A percentile compares a stretch with the other conserved stretches of the same genome.
phyloP scores from a whole-genome alignment of 768 basidiomycete genomes.

The Hypholoma sublateritium region DNA sequence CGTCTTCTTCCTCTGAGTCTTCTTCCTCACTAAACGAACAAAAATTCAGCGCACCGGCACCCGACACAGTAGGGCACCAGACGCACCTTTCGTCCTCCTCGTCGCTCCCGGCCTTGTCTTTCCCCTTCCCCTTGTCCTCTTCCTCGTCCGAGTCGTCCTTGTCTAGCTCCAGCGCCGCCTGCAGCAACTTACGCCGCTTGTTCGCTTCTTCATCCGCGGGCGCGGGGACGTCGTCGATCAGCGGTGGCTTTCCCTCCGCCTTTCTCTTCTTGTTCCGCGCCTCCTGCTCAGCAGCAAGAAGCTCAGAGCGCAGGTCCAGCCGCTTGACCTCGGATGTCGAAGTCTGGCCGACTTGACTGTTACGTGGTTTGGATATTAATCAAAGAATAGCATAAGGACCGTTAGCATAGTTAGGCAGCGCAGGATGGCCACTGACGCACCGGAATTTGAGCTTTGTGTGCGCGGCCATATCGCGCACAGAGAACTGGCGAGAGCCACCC shows the following conservation, averaged over 20 bases:
- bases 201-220: conserved; percentile 55
- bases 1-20: conserved; percentile 73
- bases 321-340: conserved; percentile 73
- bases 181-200: conserved; percentile 85
- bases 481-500: conserved; percentile 90
- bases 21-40: conserved; percentile 40
- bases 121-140: conserved; percentile 38
- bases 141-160: conserved; percentile 86
- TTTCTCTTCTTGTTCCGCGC: conserved; percentile 90
- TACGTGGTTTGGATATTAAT: not conserved
- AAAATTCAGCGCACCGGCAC: not conserved
- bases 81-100: conserved; percentile 49
- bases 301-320: conserved; percentile 79
- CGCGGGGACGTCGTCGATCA: conserved; percentile 40
- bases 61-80: not conserved
- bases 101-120: conserved; percentile 22
- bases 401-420: no score
- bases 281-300: conserved; percentile 84
- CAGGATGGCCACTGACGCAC: conserved; percentile 31
- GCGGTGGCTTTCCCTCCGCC: conserved; percentile 69
- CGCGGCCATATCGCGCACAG: conserved; percentile 89
- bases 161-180: conserved; percentile 85
- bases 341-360: conserved; percentile 88
- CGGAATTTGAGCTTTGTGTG: conserved; percentile 99
- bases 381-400: not conserved